Base-by-base conservation (phyloP, 352 stramenopile genomes). In the Pythium oligandrum region DNA sequence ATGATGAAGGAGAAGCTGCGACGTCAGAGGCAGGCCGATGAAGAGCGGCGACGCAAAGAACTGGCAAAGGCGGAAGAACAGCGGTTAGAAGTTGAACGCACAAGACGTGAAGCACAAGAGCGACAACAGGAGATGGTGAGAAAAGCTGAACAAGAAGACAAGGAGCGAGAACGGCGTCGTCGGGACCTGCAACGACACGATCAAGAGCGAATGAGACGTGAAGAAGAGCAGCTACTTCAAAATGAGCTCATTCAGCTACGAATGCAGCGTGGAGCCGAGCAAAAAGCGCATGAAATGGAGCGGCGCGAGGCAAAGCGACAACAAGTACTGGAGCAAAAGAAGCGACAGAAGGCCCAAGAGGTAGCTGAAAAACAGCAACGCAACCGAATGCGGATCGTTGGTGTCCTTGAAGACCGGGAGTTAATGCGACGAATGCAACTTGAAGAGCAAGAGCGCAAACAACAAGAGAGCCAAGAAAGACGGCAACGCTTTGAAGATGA, bases 361-460 rank as follows among this genome's bases (percentile, higher is more conserved):
- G 51, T 84, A 34, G 51, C 63, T 0, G 69, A 86, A 4, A 91
- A 86, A 51, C 79, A 90, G 46, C 61, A 78, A 31, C 72, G 67
- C 32, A 91, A 88, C 63, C 77, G 85, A 26, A 73, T 83, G 48
- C 71, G 78, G 4, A 82, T 91, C 43, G 68, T 64, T 8, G 73
- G 61, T 46, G 79, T 91, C 10, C 45, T 90, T 12, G 53, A 77
- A 44, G 78, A 90, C 48, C 83, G 78, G 33, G 81, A 83, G 37
- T 17, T 71, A 8, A 71, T 86, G 44, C 65, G 68, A 0, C 57
- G 70, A 8, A 44, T 68, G 31, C 83, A 86, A 40, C 52, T 80
- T 4, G 51, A 81, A 17, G 77, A 78, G 38, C 71, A 72, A 3
- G 63, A 70, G n/a, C 73, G 69, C 5, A 88, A 88, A 46, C 80